A percentile compares a stretch with the other conserved stretches of the same genome.
Evolutionary conservation across 352 stramenopile species (phyloP).

Genomic region (Phytopythium kandeliae): DNA sequence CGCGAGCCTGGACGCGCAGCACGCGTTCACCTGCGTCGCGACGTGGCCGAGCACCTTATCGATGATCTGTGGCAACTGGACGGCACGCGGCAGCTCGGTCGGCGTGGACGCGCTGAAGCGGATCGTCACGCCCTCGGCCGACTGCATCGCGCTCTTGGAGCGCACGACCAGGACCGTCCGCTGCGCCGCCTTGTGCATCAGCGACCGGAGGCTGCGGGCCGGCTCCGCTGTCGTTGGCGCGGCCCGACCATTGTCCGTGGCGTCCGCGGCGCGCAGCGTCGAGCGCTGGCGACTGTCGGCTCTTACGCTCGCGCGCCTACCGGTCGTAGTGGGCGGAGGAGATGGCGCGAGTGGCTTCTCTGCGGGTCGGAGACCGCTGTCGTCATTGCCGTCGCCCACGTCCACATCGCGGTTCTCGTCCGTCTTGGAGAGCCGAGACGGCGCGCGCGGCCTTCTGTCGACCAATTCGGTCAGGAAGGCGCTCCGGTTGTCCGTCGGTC

Average conservation of each 20-base stretch:
- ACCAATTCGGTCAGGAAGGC: conserved; percentile 4
- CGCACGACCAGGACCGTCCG: conserved; percentile 72
- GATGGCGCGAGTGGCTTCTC: neutral
- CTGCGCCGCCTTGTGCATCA: conserved; percentile 64
- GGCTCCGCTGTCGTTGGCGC: conserved; percentile 29
- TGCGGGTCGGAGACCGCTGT: neutral
- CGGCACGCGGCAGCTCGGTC: conserved; percentile 45
- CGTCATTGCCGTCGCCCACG: no score
- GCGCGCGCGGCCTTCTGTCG: neutral
- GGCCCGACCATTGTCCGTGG: no score
- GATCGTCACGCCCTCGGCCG: conserved; percentile 57
- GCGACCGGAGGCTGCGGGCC: conserved; percentile 43
- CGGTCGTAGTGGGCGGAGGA: neutral
- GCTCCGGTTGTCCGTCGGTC: neutral
- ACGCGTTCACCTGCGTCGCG: neutral
- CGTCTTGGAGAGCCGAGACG: neutral
- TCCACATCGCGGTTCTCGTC: no score
- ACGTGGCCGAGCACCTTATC: conserved; percentile 43
- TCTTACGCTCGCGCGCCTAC: neutral
- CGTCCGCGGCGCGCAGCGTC: neutral
- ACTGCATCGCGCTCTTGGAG: conserved; percentile 63
- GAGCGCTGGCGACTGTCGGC: neutral
- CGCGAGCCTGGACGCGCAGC: neutral
- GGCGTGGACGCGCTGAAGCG: conserved; percentile 36
- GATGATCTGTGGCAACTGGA: conserved; percentile 41